Conservation (phyloP, 768 basidiomycete species). For the Daedalea quercina region DNA sequence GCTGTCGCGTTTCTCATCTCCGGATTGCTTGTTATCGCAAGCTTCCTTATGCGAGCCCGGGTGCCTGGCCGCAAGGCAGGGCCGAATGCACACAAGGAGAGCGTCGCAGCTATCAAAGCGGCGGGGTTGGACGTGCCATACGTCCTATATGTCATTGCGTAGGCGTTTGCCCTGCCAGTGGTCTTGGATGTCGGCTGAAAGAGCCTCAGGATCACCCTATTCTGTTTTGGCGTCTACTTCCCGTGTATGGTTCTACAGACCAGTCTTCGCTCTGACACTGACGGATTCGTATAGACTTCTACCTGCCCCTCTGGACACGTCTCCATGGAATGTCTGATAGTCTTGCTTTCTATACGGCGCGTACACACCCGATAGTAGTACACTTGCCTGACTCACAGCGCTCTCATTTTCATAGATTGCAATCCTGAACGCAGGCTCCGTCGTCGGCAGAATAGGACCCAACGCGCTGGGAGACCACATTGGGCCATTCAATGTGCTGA, state of each 20-base stretch:
- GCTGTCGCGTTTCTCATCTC: slow-evolving; percentile 11
- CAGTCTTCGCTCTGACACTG: not conserved
- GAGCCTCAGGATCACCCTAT: not conserved
- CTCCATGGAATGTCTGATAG: slow-evolving; percentile 7
- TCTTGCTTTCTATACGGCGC: slow-evolving; percentile 14
- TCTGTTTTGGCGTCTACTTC: slow-evolving; percentile 12
- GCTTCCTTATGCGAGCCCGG: slow-evolving; percentile 11
- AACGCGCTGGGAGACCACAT: slow-evolving; percentile 43
- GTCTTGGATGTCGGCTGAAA: too few relatives aligned
- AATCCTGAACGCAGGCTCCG: slow-evolving; percentile 45
- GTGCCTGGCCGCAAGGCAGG: slow-evolving; percentile 1
- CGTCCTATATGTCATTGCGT: not conserved
- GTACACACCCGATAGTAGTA: too few relatives aligned
- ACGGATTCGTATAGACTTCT: slow-evolving; percentile 9
- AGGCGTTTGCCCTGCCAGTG: too few relatives aligned
- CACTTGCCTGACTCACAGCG: too few relatives aligned
- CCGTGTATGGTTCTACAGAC: slow-evolving; percentile 13
- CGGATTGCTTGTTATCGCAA: slow-evolving; percentile 10
- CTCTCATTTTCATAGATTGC: too few relatives aligned
- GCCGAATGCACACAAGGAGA: slow-evolving; percentile 2
- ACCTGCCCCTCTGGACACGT: slow-evolving; percentile 9
- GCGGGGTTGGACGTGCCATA: slow-evolving; percentile 11
- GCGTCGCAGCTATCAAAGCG: not conserved
- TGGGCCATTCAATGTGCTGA: slow-evolving; percentile 39
- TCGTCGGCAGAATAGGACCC: slow-evolving; percentile 50